Evolutionary conservation across 805 yeast genomes (phyloP).

Genomic region (Tetrapisispora iriomotensis): DNA sequence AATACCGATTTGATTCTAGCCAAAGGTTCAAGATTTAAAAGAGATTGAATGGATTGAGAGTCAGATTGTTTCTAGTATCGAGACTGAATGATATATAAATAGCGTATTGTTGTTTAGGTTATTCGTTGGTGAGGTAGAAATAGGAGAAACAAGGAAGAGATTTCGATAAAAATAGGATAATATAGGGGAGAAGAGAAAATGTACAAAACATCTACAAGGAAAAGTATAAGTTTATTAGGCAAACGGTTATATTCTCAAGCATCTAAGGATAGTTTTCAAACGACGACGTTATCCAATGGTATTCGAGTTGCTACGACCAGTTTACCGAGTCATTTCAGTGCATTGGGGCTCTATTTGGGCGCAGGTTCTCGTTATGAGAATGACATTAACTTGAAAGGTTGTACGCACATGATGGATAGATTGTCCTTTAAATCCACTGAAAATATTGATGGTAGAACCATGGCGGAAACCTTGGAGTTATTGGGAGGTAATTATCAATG

Average conservation of each 20-base stretch:
- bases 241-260: conserved; percentile 17
- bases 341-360: conserved; percentile 78
- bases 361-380: conserved; percentile 86
- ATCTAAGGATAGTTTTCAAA: conserved; percentile 13
- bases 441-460: conserved; percentile 48
- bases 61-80: no score
- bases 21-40: no score
- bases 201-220: neutral
- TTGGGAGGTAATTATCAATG: conserved; percentile 94
- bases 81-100: no score
- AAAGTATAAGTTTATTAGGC: neutral
- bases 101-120: no score
- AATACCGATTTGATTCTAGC: no score
- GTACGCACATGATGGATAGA: conserved; percentile 76
- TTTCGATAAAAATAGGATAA: no score
- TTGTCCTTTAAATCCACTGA: conserved; percentile 72
- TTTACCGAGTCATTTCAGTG: conserved; percentile 83
- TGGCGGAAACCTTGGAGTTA: conserved; percentile 65
- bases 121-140: no score
- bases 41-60: no score
- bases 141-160: no score
- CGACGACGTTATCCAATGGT: conserved; percentile 54
- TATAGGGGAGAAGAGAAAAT: neutral
- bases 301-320: conserved; percentile 74
- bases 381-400: conserved; percentile 45